Evolutionary conservation across 495 filamentous ascomycete genomes (phyloP), one percentile per base, ranked within the genome.

Genomic region (Penicillium cinerascens): DNA sequence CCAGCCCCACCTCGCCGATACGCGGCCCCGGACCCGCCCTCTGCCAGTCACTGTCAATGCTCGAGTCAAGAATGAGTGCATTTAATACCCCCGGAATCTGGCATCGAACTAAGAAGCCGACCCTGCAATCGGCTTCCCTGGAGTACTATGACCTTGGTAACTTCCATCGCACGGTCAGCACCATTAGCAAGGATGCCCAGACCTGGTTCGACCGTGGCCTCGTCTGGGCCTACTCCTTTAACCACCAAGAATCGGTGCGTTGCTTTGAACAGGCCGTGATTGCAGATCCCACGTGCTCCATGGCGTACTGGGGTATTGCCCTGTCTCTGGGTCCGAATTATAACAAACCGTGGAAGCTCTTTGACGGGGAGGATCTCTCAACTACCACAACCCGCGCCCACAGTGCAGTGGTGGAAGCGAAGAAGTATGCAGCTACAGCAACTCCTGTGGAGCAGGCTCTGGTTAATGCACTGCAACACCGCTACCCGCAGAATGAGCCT

Each of bases 271-370:
- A 76, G 4, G 81, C 81, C 15, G 78, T 82, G 38, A 56, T 68
- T 0, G 37, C 67, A 35, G 85, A 89, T 55, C 60, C 69, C 0
- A 49, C 58, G 4, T 86, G 81, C 54, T 76, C 78, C 5, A 81
- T 88, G 66, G 84, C 81, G 17, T 79, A 85, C 47, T 89, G 86
- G 86, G 86, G 86, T 0, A 64, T 86, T 3, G 83, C 86, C 0
- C 87, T 81, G 55, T 61, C 80, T 1, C 59, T 86, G 0, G 86
- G 86, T 0, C 84, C 86, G 2, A 87, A 89, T 51, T 89, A 88
- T 65, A 88, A 89, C 58, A 88, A 88, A 60, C 82, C 85, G 0
- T 89, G 85, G 86, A 70, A 80, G 4, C 64, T 78, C 22, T 88
- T 87, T 51, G 86, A 87, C 49, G 66, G 72, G 6, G 55, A 69